Conservation (phyloP, 108 stramenopile genomes). For the Chaetoceros muelleri region DNA sequence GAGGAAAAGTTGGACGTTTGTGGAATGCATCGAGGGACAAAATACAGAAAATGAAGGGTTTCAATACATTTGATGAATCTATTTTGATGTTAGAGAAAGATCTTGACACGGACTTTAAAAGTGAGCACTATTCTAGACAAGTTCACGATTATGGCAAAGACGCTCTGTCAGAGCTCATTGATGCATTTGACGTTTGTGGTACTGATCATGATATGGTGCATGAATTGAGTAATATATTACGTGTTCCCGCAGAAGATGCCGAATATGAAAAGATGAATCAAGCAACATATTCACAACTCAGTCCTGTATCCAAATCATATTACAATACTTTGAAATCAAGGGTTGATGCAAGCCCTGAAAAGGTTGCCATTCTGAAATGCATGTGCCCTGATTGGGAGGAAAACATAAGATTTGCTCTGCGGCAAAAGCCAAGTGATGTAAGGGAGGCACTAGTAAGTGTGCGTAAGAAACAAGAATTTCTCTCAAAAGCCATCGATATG, state of each 20-base stretch:
- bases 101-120: neutral
- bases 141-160: neutral
- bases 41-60: neutral
- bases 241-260: neutral
- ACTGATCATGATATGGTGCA: neutral
- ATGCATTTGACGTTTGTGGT: neutral
- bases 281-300: neutral
- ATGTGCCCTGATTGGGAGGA: conserved; percentile 1
- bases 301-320: neutral
- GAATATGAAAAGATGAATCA: neutral
- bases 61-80: neutral
- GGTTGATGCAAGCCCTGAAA: neutral
- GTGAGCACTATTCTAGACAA: neutral
- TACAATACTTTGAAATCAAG: neutral
- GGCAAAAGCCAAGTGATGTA: neutral
- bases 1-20: neutral
- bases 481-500: neutral
- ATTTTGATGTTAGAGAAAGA: neutral
- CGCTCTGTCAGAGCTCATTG: neutral
- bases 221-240: neutral
- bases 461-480: neutral
- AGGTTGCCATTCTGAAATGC: neutral
- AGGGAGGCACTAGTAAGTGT: neutral
- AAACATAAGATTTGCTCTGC: neutral
- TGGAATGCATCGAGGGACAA: neutral